Evolutionary conservation across 2,329 filamentous ascomycete species (phyloP).

Genomic region (Fusarium algeriense): DNA sequence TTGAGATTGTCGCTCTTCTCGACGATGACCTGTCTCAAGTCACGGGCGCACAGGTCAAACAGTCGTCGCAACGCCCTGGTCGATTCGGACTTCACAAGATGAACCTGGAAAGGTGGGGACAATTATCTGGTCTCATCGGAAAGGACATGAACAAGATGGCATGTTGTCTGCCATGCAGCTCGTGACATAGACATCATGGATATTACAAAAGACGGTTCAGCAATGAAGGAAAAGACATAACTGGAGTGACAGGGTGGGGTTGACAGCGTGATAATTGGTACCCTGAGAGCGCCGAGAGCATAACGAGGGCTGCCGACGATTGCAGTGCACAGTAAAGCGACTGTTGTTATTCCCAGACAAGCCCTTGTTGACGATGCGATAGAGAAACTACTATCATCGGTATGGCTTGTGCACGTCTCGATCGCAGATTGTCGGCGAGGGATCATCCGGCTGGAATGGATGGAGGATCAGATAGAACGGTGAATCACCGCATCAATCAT

Average conservation of each 20-base stretch:
- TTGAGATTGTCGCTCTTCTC: conserved; percentile 64
- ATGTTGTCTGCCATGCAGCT: conserved; percentile 62
- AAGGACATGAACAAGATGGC: conserved; percentile 67
- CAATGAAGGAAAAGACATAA: background rate
- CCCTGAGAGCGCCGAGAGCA: too few species aligned
- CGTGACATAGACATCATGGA: conserved; percentile 52
- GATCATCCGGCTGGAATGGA: too few species aligned
- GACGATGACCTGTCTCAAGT: conserved; percentile 66
- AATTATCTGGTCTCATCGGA: conserved; percentile 66
- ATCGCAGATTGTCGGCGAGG: background rate
- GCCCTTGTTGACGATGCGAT: background rate
- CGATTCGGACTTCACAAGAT: conserved; percentile 39
- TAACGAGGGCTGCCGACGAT: too few species aligned
- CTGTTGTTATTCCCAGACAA: background rate
- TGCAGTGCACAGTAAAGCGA: background rate
- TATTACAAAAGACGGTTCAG: background rate
- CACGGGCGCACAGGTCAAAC: conserved; percentile 59
- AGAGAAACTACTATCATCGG: background rate
- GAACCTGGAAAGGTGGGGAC: conserved; percentile 53
- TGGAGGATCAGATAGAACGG: background rate
- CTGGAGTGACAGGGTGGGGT: background rate
- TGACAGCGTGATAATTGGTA: background rate
- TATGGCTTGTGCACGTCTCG: background rate
- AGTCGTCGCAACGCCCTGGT: conserved; percentile 62
- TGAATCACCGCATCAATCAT: too few species aligned